Evolutionary conservation across 2,329 filamentous ascomycete species (phyloP).

Genomic region (Chrysoporthe austroafricana): DNA sequence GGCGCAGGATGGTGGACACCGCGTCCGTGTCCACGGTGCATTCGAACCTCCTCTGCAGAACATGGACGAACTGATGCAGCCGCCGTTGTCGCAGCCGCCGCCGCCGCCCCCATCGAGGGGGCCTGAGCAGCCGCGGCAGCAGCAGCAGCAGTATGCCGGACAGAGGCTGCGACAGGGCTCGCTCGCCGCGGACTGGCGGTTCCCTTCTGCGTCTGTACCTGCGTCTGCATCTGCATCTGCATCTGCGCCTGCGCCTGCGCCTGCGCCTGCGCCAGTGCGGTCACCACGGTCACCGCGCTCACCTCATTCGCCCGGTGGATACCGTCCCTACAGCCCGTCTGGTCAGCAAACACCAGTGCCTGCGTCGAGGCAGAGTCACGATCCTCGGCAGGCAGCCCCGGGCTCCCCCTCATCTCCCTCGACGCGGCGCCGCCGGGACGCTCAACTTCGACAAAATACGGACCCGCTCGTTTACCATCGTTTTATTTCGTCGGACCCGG

Average conservation of each 20-base stretch:
- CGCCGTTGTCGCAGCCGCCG: neutral
- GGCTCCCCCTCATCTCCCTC: constrained; percentile 19
- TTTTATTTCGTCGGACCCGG: constrained; percentile 27
- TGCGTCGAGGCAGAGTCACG: constrained; percentile 9
- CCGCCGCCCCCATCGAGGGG: neutral
- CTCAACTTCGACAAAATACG: constrained; percentile 25
- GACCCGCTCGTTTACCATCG: constrained; percentile 27
- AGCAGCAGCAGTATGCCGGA: constrained; percentile 8
- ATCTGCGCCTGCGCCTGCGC: neutral
- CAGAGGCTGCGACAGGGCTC: constrained; percentile 25
- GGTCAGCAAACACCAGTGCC: neutral
- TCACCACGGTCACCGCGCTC: constrained; percentile 14
- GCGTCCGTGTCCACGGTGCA: constrained; percentile 1
- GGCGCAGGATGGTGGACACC: constrained; percentile 4
- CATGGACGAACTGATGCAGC: constrained; percentile 1
- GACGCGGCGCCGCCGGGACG: constrained; percentile 28
- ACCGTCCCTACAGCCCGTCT: constrained; percentile 13
- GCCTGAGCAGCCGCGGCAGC: neutral
- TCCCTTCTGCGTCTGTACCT: constrained; percentile 10
- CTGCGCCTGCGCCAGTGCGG: too few species aligned
- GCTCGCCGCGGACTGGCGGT: constrained; percentile 23
- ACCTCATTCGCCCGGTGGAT: constrained; percentile 13
- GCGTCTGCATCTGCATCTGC: constrained; percentile 12
- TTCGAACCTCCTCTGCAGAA: neutral
- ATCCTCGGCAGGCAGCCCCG: constrained; percentile 3